Base-by-base conservation (phyloP, 164 flowering plant species). In the Hamamelis virginiana region DNA sequence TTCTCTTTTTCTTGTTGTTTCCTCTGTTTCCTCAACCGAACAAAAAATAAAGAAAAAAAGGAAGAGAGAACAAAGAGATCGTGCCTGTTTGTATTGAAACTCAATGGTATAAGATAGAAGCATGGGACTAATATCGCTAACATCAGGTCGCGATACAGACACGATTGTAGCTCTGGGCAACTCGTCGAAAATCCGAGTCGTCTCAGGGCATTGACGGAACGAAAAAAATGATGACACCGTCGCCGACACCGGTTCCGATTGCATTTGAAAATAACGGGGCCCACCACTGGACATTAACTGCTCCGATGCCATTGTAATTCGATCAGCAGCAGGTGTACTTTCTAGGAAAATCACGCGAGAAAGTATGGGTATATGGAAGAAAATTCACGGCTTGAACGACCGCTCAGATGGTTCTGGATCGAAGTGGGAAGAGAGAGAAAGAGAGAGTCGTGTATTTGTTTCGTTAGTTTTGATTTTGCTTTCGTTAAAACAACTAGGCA, bases 131-230 rank as follows among this genome's bases (percentile, higher is more conserved):
- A 96, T 85, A 79, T 96, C 99, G 51, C 80, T 81, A 25, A 89
- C 90, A 69, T 96, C 99, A 33, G 99, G 98, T 10, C 98, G 76
- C n/a, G 99, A 96, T 8, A 96, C 99, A 56, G 86, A 83, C 55
- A 89, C 83, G 67, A 96, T 90, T 23, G 80, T 82, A 3, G 96
- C 96, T 65, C 74, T 75, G 5, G 98, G 99, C 76, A 96, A 76
- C 80, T 93, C 97, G n/a, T 92, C 97, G 72, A 96, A 91, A 64
- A 96, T 85, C 72, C 87, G 85, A 62, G 74, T 47, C 21, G 84
- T 51, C 77, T 89, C 94, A 1, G 73, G 57, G 21, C 56, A 69
- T 38, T 72, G 77, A 16, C 72, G 75, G 71, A 75, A 78, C 1
- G 81, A 68, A 23, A 75, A 75, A 68, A 85, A 79, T 4, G 89